Base-by-base conservation (phyloP, 2,329 filamentous ascomycete genomes). In the Aspergillus vadensis region DNA sequence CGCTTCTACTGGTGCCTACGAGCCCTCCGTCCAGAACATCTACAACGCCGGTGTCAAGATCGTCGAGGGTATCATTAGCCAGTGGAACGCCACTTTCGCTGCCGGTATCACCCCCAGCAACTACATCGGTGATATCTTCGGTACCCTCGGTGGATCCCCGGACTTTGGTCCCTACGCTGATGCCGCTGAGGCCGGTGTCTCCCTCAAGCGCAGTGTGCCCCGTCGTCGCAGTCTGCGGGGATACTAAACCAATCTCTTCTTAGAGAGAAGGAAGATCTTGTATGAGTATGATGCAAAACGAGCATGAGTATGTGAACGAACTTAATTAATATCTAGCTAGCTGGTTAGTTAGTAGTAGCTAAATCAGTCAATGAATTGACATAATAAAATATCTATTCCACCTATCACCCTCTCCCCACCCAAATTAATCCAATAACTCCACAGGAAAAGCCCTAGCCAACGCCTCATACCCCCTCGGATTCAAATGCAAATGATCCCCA, bases 81-180 rank as follows among this genome's bases (percentile, higher is more conserved):
- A 78, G 4, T 92, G 89, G 89, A 76, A 87, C 43, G 71, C 72
- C 14, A 86, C 77, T 0, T 91, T 87, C 66, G 74, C 79, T 38
- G 64, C 70, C 1, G 89, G 89, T 2, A 74, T 91, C 41, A 71
- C 77, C 62, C 76, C 88, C 0, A 77, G 71, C 1, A 91, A 91
- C 68, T 91, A 91, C 67, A 76, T 91, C 39, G 88, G 88, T 5
- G 88, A 91, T 69, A 87, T 91, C 57, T 88, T 91, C 65, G 89
- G 88, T 14, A 87, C 84, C 9, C 75, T 91, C 4, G 88, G 88
- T 1, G 88, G 87, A 1, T 72, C 75, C 43, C 88, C 88, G 0
- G 86, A 89, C 70, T 91, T 90, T 72, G 88, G 88, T 0, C 72
- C 25, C 19, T 43, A 43, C 17, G 25, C 32, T 14, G 19, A 39